These are phyloP conservation scores for Pezicula neosporulosa DNA, from an alignment of 2,329 filamentous ascomycete genomes.

Conservation along the genomic window DNA sequence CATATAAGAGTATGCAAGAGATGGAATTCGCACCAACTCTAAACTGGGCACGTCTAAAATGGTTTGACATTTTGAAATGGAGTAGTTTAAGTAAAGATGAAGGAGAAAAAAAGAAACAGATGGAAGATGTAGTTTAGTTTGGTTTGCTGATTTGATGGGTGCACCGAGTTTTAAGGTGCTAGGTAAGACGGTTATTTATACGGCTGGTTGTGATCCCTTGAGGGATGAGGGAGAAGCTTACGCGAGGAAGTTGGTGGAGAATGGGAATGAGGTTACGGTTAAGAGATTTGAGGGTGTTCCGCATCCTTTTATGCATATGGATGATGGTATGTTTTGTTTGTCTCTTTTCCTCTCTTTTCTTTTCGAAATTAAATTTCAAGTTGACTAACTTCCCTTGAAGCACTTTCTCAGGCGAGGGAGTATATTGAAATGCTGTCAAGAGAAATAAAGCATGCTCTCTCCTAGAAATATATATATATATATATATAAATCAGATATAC, in stretches of 20 bases:
- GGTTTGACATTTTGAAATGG: conserved; percentile 35
- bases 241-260: conserved; percentile 35
- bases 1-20: conserved; percentile 36
- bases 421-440: conserved; percentile 24
- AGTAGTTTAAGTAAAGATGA: conserved; percentile 20
- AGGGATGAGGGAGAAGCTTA: conserved; percentile 48
- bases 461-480: neutral
- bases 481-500: no score
- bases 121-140: conserved; percentile 14
- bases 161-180: conserved; percentile 32
- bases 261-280: conserved; percentile 41
- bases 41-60: conserved; percentile 39
- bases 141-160: conserved; percentile 30
- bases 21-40: conserved; percentile 40
- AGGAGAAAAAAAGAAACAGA: conserved; percentile 13
- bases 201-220: conserved; percentile 41
- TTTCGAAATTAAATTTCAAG: neutral
- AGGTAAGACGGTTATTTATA: conserved; percentile 37
- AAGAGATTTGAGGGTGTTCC: conserved; percentile 44
- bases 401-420: conserved; percentile 26
- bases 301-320: conserved; percentile 49
- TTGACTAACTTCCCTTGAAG: neutral
- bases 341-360: neutral
- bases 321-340: conserved; percentile 6
- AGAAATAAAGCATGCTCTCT: conserved; percentile 3